Conservation (phyloP, 2,329 filamentous ascomycete genomes). For the Phyllosticta paracitricarpa region DNA sequence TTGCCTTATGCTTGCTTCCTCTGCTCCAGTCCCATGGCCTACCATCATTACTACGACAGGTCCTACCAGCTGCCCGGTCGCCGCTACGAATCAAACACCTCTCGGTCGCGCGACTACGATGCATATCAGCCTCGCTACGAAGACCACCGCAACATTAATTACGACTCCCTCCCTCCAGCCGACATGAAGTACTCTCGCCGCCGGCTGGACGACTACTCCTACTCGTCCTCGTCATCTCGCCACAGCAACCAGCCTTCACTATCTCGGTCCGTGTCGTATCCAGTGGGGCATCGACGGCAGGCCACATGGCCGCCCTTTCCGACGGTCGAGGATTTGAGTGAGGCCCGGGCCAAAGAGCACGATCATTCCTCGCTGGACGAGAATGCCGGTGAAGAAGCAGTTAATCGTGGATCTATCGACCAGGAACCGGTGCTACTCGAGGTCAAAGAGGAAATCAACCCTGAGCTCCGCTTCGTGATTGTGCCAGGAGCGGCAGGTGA, state of each 20-base stretch:
- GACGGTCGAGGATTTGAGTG: slow-evolving; percentile 57
- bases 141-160: slow-evolving; percentile 1
- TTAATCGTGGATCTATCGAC: slow-evolving; percentile 54
- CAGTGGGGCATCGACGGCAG: slow-evolving; percentile 11
- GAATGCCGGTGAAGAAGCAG: slow-evolving; percentile 43
- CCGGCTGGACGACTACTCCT: background rate
- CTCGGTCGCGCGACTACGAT: slow-evolving; percentile 9
- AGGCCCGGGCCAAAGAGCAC: slow-evolving; percentile 50
- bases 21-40: slow-evolving; percentile 1
- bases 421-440: slow-evolving; percentile 59
- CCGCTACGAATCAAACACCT: slow-evolving; percentile 9
- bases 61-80: background rate
- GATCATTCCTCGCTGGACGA: slow-evolving; percentile 22
- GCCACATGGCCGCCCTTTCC: slow-evolving; percentile 49
- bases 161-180: background rate
- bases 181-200: background rate
- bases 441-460: slow-evolving; percentile 40
- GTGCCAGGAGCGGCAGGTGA: slow-evolving; percentile 28
- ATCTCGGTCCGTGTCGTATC: slow-evolving; percentile 5
- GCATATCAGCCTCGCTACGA: background rate
- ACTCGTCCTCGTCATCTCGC: background rate
- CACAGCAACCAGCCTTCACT: slow-evolving; percentile 3
- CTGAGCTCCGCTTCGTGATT: slow-evolving; percentile 57
- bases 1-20: background rate
- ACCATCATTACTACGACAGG: slow-evolving; percentile 6